Percentiles rank a stretch among this genome's conserved stretches.
phyloP scores from a whole-genome alignment of 768 basidiomycete species.

The Naganishia onofrii region DNA sequence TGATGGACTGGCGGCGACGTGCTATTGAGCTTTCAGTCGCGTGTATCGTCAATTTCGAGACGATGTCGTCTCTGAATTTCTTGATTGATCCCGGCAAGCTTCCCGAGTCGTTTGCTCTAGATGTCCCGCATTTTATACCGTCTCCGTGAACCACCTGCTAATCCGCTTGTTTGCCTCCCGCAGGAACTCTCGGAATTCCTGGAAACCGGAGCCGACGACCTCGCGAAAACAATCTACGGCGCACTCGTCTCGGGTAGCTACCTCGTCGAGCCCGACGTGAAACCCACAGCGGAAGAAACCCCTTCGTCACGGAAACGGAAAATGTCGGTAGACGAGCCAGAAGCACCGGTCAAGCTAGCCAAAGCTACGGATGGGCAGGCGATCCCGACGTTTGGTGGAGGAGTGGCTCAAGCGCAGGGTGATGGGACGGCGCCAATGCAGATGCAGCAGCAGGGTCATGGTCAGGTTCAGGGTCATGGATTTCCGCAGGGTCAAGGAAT shows the following conservation, averaged over 20 bases:
- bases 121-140: not conserved
- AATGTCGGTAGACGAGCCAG: slow-evolving; percentile 13
- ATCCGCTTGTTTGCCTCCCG: slow-evolving; percentile 52
- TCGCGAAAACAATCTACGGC: slow-evolving; percentile 69
- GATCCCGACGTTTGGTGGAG: slow-evolving; percentile 20
- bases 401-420: not conserved
- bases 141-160: not conserved
- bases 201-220: slow-evolving; percentile 63
- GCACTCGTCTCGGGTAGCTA: slow-evolving; percentile 57
- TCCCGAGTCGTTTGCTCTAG: no score
- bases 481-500: not conserved
- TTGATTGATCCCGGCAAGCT: no score
- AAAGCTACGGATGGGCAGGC: not conserved
- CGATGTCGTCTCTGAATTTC: no score
- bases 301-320: slow-evolving; percentile 16
- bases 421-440: not conserved
- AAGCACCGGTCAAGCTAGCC: slow-evolving; percentile 9
- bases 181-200: slow-evolving; percentile 86
- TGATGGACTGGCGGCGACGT: no score
- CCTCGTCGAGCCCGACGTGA: slow-evolving; percentile 1
- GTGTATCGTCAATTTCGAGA: no score
- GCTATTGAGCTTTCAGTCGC: no score
- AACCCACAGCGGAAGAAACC: slow-evolving; percentile 15
- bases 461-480: not conserved
- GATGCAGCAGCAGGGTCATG: not conserved